Conservation (phyloP, 257 asterid species). For the Solanum sitiens region DNA sequence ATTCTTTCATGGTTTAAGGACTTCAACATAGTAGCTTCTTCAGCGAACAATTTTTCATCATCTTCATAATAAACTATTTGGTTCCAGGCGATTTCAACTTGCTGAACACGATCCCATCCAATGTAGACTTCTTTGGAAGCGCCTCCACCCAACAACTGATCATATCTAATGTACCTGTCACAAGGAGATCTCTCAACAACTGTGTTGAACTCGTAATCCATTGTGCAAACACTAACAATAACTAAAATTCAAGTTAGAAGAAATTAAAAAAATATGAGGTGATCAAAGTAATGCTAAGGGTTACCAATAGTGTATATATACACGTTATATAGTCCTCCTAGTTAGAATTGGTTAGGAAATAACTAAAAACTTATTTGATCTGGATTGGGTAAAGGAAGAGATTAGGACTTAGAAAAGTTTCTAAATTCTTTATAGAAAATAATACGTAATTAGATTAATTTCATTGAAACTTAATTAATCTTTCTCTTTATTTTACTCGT, state of each 20-base stretch:
- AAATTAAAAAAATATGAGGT: neutral
- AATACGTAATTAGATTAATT: neutral
- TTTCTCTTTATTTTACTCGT: neutral
- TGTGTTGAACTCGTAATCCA: neutral
- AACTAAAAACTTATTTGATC: neutral
- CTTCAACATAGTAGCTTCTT: conserved; percentile 26
- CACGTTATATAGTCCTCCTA: neutral
- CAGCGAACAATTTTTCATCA: neutral
- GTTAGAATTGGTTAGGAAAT: neutral
- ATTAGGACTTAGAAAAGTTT: neutral
- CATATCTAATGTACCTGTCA: neutral
- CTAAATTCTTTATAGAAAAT: neutral
- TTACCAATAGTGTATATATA: neutral
- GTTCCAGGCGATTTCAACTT: conserved; percentile 28
- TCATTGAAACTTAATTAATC: neutral
- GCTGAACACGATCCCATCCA: conserved; percentile 15
- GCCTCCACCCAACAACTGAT: neutral
- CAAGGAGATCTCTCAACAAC: neutral
- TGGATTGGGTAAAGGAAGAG: neutral
- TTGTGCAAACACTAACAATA: neutral
- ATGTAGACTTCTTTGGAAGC: conserved; percentile 24
- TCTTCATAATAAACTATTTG: neutral
- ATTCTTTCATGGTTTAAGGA: conserved; percentile 24
- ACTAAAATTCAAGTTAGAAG: neutral
- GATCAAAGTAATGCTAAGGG: neutral